These are phyloP conservation scores for Paracamarosporium sp. DNA, from an alignment of 2,329 filamentous ascomycete genomes.

Conservation along the genomic window DNA sequence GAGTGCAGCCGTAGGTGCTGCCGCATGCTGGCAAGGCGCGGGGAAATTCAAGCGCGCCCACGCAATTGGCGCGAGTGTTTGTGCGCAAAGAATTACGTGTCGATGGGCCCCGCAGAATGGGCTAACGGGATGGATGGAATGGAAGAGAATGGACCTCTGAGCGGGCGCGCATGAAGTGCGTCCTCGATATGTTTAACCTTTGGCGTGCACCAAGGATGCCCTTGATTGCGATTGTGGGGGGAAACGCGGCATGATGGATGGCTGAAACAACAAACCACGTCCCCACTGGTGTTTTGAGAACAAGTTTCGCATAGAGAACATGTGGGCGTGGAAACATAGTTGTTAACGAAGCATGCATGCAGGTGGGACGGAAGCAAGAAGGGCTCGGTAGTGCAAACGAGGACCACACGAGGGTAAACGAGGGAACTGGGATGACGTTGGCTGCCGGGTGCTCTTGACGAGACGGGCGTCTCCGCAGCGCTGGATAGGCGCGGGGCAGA, in stretches of 20 bases:
- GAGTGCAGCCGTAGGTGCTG: background rate
- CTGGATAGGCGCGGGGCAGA: slow-evolving; percentile 12
- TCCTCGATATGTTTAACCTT: background rate
- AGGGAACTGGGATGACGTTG: slow-evolving; percentile 10
- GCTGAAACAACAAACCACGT: background rate
- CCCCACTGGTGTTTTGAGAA: background rate
- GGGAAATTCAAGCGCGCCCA: background rate
- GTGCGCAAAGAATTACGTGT: background rate
- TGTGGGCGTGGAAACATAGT: slow-evolving; percentile 6
- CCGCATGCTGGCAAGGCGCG: background rate
- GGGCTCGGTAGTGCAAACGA: background rate
- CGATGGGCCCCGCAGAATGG: background rate
- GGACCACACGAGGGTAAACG: too few species aligned
- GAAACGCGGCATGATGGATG: background rate
- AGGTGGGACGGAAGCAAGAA: too few species aligned
- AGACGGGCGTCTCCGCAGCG: background rate
- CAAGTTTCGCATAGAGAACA: slow-evolving; percentile 9
- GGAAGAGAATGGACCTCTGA: background rate
- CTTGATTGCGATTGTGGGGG: background rate
- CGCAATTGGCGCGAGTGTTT: background rate
- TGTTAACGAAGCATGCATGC: too few species aligned
- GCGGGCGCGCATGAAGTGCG: background rate
- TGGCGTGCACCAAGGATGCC: background rate
- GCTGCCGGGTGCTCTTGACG: too few species aligned
- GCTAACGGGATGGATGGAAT: too few species aligned